Percentiles rank a stretch among this genome's conserved stretches.
Conservation (phyloP, 805 yeast species). For the Saccharomycopsis schoenii region DNA sequence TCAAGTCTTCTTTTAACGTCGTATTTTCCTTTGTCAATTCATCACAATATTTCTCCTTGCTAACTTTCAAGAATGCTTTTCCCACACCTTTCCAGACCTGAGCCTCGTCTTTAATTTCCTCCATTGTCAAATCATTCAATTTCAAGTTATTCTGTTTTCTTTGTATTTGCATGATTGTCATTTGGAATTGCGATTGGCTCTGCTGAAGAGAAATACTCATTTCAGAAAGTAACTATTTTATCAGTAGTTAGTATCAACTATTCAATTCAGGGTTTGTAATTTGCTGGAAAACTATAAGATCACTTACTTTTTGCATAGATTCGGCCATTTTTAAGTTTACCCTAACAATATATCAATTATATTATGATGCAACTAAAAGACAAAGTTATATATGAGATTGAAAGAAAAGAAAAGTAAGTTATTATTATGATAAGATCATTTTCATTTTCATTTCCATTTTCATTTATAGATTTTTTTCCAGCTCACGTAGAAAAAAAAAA, state of each 20-base stretch:
- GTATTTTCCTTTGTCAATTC: conserved; percentile 11
- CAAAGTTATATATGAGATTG: too few species aligned
- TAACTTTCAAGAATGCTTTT: conserved; percentile 14
- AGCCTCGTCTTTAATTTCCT: conserved; percentile 5
- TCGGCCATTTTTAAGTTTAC: background rate
- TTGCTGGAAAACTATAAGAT: background rate
- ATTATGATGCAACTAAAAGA: too few species aligned
- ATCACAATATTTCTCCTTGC: conserved; percentile 1
- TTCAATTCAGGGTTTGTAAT: background rate
- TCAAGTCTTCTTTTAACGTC: conserved; percentile 14
- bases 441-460: too few species aligned
- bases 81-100: conserved; percentile 18
- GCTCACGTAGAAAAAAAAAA: too few species aligned
- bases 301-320: background rate
- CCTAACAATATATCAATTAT: too few species aligned
- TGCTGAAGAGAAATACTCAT: conserved; percentile 14
- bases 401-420: too few species aligned
- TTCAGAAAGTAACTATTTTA: conserved; percentile 13
- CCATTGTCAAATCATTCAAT: conserved; percentile 14
- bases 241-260: background rate
- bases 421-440: too few species aligned
- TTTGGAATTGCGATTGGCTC: conserved; percentile 17
- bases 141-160: conserved; percentile 12
- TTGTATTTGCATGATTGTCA: conserved; percentile 17
- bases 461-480: too few species aligned